Percentiles rank a stretch among this genome's conserved stretches.
Conservation (phyloP, 129 eudicot species). For the Pseudognaphalium luteoalbum region DNA sequence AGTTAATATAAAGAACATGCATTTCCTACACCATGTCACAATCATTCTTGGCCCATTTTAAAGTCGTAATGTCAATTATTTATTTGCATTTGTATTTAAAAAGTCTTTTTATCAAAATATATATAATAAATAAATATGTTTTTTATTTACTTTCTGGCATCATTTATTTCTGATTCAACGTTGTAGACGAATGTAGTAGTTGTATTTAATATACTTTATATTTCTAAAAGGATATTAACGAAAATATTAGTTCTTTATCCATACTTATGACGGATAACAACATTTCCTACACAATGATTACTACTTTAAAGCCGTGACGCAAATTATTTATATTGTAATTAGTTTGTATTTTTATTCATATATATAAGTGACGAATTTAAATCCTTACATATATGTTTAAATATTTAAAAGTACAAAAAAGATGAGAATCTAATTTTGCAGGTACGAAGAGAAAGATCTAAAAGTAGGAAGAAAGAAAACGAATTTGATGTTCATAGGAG, state of each 20-base stretch:
- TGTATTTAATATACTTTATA: not conserved
- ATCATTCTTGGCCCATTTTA: not conserved
- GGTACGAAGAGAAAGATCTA: conserved; percentile 60
- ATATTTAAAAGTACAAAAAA: not conserved
- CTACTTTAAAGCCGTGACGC: conserved; percentile 26
- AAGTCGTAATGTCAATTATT: not conserved
- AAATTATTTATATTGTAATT: not conserved
- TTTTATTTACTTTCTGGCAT: not conserved
- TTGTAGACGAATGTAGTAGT: not conserved
- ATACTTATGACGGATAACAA: not conserved
- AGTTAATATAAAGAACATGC: not conserved
- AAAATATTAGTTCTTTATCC: not conserved
- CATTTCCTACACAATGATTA: conserved; percentile 23
- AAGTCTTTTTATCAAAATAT: not conserved
- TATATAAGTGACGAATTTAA: not conserved
- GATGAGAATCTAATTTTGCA: conserved; percentile 2
- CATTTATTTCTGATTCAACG: not conserved
- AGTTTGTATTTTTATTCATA: not conserved
- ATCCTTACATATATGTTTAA: not conserved
- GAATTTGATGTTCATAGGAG: conserved; percentile 66
- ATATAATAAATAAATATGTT: not conserved
- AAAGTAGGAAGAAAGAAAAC: conserved; percentile 76
- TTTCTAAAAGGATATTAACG: too few species aligned
- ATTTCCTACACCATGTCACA: not conserved
- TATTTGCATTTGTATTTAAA: not conserved